Percentiles rank a stretch among this genome's conserved stretches.
These are phyloP conservation scores for Pueraria montana DNA, from an alignment of 306 rosid genomes.

Conservation along the genomic window DNA sequence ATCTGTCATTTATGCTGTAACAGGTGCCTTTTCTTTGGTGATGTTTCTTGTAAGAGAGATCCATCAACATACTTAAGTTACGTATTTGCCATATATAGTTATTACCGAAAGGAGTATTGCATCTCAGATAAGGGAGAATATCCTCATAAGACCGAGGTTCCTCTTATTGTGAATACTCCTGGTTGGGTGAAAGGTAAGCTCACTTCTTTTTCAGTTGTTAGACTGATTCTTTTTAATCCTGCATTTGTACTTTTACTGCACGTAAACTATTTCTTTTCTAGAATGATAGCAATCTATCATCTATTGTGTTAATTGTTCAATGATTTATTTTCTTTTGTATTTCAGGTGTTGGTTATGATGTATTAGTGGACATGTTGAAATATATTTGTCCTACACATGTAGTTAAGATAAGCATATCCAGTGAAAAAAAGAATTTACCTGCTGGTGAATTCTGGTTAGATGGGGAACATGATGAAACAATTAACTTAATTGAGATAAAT, in stretches of 20 bases:
- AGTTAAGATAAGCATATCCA: slow-evolving; percentile 75
- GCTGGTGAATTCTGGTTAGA: slow-evolving; percentile 83
- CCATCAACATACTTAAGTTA: slow-evolving; percentile 69
- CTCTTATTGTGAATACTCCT: slow-evolving; percentile 90
- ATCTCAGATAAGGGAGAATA: slow-evolving; percentile 47
- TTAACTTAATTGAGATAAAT: slow-evolving; percentile 73
- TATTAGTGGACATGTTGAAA: slow-evolving; percentile 80
- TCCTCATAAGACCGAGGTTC: slow-evolving; percentile 60
- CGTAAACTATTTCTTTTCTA: slow-evolving; percentile 13
- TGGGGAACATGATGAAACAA: slow-evolving; percentile 48
- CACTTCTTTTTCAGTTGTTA: too few relatives aligned
- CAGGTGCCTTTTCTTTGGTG: slow-evolving; percentile 94
- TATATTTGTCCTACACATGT: slow-evolving; percentile 79
- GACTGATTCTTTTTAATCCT: slow-evolving; percentile 24
- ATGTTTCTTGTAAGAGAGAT: slow-evolving; percentile 78
- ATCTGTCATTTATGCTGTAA: slow-evolving; percentile 24
- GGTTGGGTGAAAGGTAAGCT: slow-evolving; percentile 96
- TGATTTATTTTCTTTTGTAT: slow-evolving; percentile 45
- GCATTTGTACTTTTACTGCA: slow-evolving; percentile 35
- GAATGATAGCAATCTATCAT: slow-evolving; percentile 5
- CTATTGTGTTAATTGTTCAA: slow-evolving; percentile 5
- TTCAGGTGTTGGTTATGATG: slow-evolving; percentile 84
- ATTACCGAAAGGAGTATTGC: slow-evolving; percentile 65
- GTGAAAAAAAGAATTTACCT: slow-evolving; percentile 81
- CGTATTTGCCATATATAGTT: slow-evolving; percentile 63